Evolutionary conservation across 106 monocot genomes (phyloP).

Genomic region (Dendrobium chrysotoxum): DNA sequence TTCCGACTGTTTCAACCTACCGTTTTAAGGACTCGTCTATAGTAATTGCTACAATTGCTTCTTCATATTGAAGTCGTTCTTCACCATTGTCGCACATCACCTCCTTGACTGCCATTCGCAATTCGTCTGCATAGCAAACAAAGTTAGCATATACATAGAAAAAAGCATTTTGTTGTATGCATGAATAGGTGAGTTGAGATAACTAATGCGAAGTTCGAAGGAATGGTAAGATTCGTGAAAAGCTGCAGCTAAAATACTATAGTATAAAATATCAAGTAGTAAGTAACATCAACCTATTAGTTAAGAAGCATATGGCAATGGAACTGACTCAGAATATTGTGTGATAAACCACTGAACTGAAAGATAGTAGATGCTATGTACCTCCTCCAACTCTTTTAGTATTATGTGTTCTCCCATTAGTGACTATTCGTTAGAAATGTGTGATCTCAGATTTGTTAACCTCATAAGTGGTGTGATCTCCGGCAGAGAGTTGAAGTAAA

Average conservation of each 20-base stretch:
- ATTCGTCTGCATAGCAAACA: conserved; percentile 50
- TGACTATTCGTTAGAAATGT: too few relatives aligned
- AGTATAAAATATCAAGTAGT: neutral
- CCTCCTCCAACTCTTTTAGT: too few relatives aligned
- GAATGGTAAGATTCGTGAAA: neutral
- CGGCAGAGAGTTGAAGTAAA: too few relatives aligned
- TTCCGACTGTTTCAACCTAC: conserved; percentile 10
- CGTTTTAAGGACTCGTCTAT: conserved; percentile 74
- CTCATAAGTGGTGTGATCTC: too few relatives aligned
- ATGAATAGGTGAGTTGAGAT: neutral
- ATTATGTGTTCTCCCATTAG: too few relatives aligned
- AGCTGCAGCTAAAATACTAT: neutral
- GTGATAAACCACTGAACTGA: too few relatives aligned
- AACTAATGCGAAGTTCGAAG: neutral
- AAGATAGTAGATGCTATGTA: too few relatives aligned
- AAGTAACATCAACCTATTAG: neutral
- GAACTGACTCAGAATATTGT: neutral
- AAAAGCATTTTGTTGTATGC: neutral
- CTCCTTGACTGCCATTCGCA: conserved; percentile 93
- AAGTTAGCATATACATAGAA: neutral
- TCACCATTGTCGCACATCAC: conserved; percentile 63
- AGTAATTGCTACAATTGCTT: conserved; percentile 81
- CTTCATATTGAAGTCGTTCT: conserved; percentile 67
- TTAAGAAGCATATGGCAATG: neutral
- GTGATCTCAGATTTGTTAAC: too few relatives aligned